Evolutionary conservation across 371 early-diverging fungal genomes (phyloP).

Genomic region (Mucor indicus): DNA sequence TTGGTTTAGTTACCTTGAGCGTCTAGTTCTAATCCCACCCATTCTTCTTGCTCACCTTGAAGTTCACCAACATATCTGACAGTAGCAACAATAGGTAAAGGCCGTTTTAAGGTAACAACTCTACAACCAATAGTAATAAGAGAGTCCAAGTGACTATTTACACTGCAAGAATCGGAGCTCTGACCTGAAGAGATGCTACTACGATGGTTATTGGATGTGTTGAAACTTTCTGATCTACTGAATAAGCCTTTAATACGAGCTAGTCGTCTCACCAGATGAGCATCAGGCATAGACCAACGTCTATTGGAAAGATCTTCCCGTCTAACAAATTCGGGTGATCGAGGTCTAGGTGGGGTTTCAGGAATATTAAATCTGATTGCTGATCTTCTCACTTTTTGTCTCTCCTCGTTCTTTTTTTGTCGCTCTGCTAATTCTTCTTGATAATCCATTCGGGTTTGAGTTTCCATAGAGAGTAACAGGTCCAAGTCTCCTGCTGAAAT

Average conservation of each 20-base stretch:
- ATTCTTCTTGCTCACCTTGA: conserved; percentile 27
- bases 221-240: too few relatives aligned
- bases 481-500: conserved; percentile 31
- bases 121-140: conserved; percentile 17
- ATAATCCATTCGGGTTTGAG: conserved; percentile 34
- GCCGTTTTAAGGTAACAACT: conserved; percentile 30
- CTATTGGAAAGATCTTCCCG: too few relatives aligned
- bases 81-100: conserved; percentile 31
- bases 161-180: too few relatives aligned
- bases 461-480: conserved; percentile 28
- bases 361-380: conserved; percentile 27
- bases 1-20: conserved; percentile 46
- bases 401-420: too few relatives aligned
- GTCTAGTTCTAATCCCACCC: conserved; percentile 43
- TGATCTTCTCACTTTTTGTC: too few relatives aligned
- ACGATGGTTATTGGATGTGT: too few relatives aligned
- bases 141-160: too few relatives aligned
- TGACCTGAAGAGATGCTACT: too few relatives aligned
- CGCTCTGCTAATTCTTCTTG: conserved; percentile 12
- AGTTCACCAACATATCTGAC: conserved; percentile 41
- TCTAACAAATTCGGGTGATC: background rate
- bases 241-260: background rate
- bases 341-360: conserved; percentile 21
- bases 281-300: conserved; percentile 9
- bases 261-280: too few relatives aligned